Conservation (phyloP, 2,329 filamentous ascomycete species). For the Ambrosiella xylebori region DNA sequence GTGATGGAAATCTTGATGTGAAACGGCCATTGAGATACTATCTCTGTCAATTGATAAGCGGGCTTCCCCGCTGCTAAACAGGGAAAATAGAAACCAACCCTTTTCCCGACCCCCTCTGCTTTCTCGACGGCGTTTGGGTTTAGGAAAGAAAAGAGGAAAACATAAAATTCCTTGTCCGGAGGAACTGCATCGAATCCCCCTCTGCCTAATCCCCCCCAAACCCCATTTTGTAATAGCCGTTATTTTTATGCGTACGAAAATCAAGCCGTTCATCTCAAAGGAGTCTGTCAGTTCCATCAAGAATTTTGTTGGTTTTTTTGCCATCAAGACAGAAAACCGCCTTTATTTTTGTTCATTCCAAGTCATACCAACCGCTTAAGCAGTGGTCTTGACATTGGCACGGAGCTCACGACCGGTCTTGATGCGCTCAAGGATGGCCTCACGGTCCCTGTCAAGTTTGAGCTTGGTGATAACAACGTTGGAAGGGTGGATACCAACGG, state of each 20-base stretch:
- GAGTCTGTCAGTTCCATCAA: constrained; percentile 8
- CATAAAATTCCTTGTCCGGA: constrained; percentile 2
- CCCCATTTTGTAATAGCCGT: background rate
- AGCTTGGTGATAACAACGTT: constrained; percentile 98
- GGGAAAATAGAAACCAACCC: constrained; percentile 8
- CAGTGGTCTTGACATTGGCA: constrained; percentile 51
- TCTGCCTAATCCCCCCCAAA: constrained; percentile 4
- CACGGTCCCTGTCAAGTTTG: constrained; percentile 92
- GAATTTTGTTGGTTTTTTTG: constrained; percentile 10
- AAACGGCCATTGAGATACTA: constrained; percentile 56
- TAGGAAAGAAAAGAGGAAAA: no score
- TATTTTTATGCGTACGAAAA: constrained; percentile 1
- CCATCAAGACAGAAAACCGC: background rate
- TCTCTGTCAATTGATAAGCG: constrained; percentile 22
- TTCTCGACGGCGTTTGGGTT: no score
- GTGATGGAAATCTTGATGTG: constrained; percentile 28
- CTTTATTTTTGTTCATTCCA: constrained; percentile 6
- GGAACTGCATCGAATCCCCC: constrained; percentile 1
- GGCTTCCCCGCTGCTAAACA: constrained; percentile 2
- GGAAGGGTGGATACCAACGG: constrained; percentile 84
- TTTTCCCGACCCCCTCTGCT: constrained; percentile 1
- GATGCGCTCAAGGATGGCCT: constrained; percentile 75
- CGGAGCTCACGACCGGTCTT: constrained; percentile 60
- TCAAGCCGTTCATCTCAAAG: background rate
- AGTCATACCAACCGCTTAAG: constrained; percentile 6